These are phyloP conservation scores for Ogataea methylovora DNA, from an alignment of 805 yeast genomes.

Conservation along the genomic window DNA sequence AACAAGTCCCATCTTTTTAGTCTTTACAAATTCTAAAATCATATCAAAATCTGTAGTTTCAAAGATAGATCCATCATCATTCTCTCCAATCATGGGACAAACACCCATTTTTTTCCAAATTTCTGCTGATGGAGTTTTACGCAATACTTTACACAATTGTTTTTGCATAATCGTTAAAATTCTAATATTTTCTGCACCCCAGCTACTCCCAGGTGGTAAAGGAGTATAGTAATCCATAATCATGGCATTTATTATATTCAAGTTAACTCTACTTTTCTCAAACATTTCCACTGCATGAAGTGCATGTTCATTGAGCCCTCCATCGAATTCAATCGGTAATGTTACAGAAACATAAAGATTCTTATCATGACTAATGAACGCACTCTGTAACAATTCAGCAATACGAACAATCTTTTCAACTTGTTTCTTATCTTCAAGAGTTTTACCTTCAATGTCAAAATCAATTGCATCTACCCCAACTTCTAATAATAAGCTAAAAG, in stretches of 20 bases:
- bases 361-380: neutral
- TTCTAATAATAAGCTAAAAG: constrained; percentile 8
- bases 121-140: constrained; percentile 2
- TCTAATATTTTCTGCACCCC: constrained; percentile 22
- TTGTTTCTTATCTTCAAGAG: constrained; percentile 5
- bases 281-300: constrained; percentile 9
- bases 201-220: constrained; percentile 10
- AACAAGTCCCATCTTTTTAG: constrained; percentile 15
- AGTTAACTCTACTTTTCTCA: constrained; percentile 2
- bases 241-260: constrained; percentile 19
- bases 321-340: constrained; percentile 20
- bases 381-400: constrained; percentile 5
- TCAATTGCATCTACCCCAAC: constrained; percentile 16
- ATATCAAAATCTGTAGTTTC: constrained; percentile 15
- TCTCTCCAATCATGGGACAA: constrained; percentile 28
- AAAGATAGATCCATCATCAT: constrained; percentile 22
- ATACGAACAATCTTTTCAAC: constrained; percentile 10
- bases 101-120: constrained; percentile 20
- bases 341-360: constrained; percentile 17
- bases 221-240: constrained; percentile 25
- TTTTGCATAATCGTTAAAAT: constrained; percentile 11
- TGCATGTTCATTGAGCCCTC: constrained; percentile 14
- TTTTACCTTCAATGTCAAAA: constrained; percentile 23
- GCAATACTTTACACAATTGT: constrained; percentile 8
- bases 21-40: constrained; percentile 12